Conservation (phyloP, 352 stramenopile species). For the Poterioochromonas sp. region DNA sequence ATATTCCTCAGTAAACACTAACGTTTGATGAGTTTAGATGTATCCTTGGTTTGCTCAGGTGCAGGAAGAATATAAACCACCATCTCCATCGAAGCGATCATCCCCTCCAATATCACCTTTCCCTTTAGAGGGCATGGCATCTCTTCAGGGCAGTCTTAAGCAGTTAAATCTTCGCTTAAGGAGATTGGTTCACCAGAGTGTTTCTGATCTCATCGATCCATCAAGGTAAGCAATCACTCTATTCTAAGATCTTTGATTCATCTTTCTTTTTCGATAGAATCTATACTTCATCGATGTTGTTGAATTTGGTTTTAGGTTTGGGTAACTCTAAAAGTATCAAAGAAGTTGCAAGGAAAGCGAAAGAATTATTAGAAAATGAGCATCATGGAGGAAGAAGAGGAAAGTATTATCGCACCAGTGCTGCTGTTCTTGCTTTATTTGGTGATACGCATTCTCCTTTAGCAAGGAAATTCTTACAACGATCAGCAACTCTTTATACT, state of each 20-base stretch:
- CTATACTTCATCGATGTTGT: background rate
- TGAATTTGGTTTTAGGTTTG: background rate
- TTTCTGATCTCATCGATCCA: conserved; percentile 28
- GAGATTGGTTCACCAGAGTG: conserved; percentile 1
- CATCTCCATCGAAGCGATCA: too few relatives aligned
- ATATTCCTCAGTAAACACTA: background rate
- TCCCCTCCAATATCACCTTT: too few relatives aligned
- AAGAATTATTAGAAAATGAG: background rate
- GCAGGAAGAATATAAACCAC: background rate
- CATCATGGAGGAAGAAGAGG: background rate
- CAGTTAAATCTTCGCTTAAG: background rate
- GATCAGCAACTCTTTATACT: background rate
- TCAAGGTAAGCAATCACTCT: background rate
- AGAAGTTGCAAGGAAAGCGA: background rate
- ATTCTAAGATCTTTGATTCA: background rate
- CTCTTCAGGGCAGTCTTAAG: too few relatives aligned
- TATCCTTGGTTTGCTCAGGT: conserved; percentile 16
- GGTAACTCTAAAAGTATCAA: background rate
- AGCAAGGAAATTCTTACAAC: conserved; percentile 5
- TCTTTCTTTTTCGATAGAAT: background rate
- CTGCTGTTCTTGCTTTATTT: background rate
- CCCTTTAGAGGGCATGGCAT: too few relatives aligned
- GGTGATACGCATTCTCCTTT: background rate
- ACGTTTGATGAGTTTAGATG: background rate
- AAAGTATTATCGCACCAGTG: conserved; percentile 19